A percentile compares a stretch with the other conserved stretches of the same genome.
phyloP scores from a whole-genome alignment of 2,329 filamentous ascomycete species.

The Neonectria faginata region DNA sequence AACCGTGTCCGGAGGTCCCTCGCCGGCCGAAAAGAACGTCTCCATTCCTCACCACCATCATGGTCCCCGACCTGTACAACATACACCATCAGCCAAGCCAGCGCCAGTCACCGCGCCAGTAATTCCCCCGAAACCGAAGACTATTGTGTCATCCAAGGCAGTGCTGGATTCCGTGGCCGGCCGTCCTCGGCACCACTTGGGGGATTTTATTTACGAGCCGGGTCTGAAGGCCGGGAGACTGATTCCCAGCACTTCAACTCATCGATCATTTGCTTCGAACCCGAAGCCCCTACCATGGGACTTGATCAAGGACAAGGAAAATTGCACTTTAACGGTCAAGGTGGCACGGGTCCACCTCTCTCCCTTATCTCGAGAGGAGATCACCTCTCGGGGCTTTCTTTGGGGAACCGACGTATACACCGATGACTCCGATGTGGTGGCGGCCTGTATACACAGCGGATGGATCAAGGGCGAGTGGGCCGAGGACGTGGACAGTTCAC shows the following conservation, averaged over 20 bases:
- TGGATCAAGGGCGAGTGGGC: conserved; percentile 93
- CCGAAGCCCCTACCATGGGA: conserved; percentile 83
- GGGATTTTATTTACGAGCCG: conserved; percentile 84
- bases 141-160: conserved; percentile 74
- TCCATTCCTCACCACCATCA: conserved; percentile 63
- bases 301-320: conserved; percentile 78
- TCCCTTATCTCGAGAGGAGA: conserved; percentile 78
- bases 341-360: conserved; percentile 84
- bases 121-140: conserved; percentile 71
- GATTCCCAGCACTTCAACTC: conserved; percentile 54
- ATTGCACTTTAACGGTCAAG: conserved; percentile 90
- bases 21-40: conserved; percentile 53
- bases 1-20: conserved; percentile 57
- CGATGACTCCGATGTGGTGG: conserved; percentile 93
- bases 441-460: conserved; percentile 91
- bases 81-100: conserved; percentile 39
- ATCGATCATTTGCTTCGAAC: conserved; percentile 62
- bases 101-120: conserved; percentile 38
- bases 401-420: conserved; percentile 98
- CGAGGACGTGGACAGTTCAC: conserved; percentile 76
- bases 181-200: conserved; percentile 82
- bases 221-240: conserved; percentile 67
- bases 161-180: conserved; percentile 79
- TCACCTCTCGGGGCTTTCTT: conserved; percentile 81
- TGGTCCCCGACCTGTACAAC: conserved; percentile 50